Evolutionary conservation across 2,329 filamentous ascomycete genomes (phyloP).

Genomic region (Sporothrix inflata): DNA sequence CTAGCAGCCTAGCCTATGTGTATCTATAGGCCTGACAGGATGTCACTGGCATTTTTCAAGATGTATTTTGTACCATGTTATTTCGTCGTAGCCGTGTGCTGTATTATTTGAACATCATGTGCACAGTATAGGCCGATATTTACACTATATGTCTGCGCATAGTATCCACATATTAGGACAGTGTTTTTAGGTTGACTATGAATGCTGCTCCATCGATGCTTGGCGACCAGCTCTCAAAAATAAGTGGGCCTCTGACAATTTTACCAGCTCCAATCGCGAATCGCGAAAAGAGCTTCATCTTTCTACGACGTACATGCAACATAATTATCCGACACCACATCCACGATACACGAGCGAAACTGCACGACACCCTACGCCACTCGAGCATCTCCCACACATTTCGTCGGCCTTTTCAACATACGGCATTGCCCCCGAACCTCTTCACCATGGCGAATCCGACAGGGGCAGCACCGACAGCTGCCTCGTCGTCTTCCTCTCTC

Average conservation of each 20-base stretch:
- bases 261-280: slow-evolving; percentile 11
- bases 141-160: neutral
- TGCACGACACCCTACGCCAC: too few species aligned
- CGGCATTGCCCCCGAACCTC: neutral
- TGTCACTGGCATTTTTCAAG: too few species aligned
- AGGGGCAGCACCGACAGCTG: neutral
- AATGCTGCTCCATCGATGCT: too few species aligned
- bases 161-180: neutral
- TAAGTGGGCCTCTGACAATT: slow-evolving; percentile 13
- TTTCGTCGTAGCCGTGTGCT: too few species aligned
- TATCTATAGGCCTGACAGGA: too few species aligned
- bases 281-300: slow-evolving; percentile 3
- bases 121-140: too few species aligned
- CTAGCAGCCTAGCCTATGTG: too few species aligned
- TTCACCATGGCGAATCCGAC: neutral
- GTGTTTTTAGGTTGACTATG: neutral
- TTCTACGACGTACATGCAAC: neutral
- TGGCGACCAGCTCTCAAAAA: neutral
- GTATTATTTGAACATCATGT: too few species aligned
- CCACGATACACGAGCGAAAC: neutral
- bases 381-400: neutral
- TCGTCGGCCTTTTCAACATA: neutral
- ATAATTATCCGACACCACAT: neutral
- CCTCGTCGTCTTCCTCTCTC: slow-evolving; percentile 44
- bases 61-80: too few species aligned